Percentiles rank a stretch among this genome's conserved stretches.
These are phyloP conservation scores for Globisporangium camurandrum DNA, from an alignment of 352 stramenopile genomes.

Conservation along the genomic window DNA sequence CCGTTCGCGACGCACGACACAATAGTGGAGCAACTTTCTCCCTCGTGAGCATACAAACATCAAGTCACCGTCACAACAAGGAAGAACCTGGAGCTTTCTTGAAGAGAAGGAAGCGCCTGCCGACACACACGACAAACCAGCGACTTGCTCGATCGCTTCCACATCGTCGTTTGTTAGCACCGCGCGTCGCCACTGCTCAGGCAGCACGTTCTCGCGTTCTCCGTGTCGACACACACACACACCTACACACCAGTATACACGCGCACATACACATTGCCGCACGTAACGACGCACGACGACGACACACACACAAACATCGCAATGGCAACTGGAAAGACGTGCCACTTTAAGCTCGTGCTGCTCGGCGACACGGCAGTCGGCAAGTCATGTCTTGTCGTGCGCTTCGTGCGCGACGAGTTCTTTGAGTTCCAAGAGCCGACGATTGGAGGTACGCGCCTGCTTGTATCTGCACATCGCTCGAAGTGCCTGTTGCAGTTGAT, in stretches of 20 bases:
- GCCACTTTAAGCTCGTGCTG: slow-evolving; percentile 99
- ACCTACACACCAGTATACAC: not conserved
- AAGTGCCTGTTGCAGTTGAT: too few relatives aligned
- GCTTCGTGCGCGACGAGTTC: slow-evolving; percentile 99
- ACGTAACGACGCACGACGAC: not conserved
- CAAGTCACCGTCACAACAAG: slow-evolving; percentile 4
- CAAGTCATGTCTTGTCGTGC: slow-evolving; percentile 99
- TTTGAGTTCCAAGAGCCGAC: slow-evolving; percentile 99
- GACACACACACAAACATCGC: too few relatives aligned
- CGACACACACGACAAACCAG: too few relatives aligned
- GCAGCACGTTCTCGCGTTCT: not conserved
- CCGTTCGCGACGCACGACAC: not conserved
- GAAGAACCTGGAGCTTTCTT: slow-evolving; percentile 14
- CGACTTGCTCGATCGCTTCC: not conserved
- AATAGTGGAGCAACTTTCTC: not conserved
- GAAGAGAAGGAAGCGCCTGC: slow-evolving; percentile 7
- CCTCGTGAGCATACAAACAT: not conserved
- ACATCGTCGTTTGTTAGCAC: not conserved
- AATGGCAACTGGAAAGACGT: slow-evolving; percentile 83
- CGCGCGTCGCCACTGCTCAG: too few relatives aligned
- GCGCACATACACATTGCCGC: not conserved
- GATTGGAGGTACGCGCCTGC: slow-evolving; percentile 73
- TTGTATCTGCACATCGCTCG: too few relatives aligned
- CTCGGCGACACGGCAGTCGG: slow-evolving; percentile 98
- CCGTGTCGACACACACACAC: not conserved